These are phyloP conservation scores for Microsporum ferrugineum DNA, from an alignment of 2,329 filamentous ascomycete species.

Conservation along the genomic window DNA sequence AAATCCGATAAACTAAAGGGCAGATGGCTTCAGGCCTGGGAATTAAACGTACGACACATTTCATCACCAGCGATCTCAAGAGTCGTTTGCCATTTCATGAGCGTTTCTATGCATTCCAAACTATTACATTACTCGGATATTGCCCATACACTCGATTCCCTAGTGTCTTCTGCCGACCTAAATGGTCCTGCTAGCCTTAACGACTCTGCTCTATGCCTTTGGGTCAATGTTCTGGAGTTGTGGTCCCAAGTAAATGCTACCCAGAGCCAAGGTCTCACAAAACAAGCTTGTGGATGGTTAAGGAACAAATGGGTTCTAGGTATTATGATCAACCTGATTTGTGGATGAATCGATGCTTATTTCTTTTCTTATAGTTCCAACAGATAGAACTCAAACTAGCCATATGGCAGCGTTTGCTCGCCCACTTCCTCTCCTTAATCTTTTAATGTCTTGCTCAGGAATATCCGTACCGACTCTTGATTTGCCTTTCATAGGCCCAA, in stretches of 20 bases:
- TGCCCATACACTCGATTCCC: constrained; percentile 57
- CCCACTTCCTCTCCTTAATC: constrained; percentile 53
- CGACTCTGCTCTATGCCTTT: constrained; percentile 67
- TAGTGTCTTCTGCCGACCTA: constrained; percentile 65
- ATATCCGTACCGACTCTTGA: constrained; percentile 23
- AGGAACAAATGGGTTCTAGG: constrained; percentile 72
- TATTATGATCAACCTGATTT: constrained; percentile 32
- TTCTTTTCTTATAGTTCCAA: constrained; percentile 34
- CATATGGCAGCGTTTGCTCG: constrained; percentile 53
- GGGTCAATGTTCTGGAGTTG: constrained; percentile 56
- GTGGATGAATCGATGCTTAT: not conserved
- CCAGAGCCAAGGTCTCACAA: constrained; percentile 54
- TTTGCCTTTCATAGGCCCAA: constrained; percentile 18
- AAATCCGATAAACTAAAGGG: constrained; percentile 32
- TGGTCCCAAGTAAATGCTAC: constrained; percentile 58
- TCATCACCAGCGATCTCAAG: constrained; percentile 61
- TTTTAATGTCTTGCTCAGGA: constrained; percentile 61
- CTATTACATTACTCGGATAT: constrained; percentile 58
- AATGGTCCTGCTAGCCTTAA: constrained; percentile 67
- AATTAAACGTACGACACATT: constrained; percentile 57
- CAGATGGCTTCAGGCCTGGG: constrained; percentile 65
- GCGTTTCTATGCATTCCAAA: constrained; percentile 52
- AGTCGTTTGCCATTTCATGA: constrained; percentile 62
- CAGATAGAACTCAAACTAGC: constrained; percentile 56
- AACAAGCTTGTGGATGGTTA: constrained; percentile 68